phyloP scores from a whole-genome alignment of 805 yeast species.

The Metschnikowia similis region DNA sequence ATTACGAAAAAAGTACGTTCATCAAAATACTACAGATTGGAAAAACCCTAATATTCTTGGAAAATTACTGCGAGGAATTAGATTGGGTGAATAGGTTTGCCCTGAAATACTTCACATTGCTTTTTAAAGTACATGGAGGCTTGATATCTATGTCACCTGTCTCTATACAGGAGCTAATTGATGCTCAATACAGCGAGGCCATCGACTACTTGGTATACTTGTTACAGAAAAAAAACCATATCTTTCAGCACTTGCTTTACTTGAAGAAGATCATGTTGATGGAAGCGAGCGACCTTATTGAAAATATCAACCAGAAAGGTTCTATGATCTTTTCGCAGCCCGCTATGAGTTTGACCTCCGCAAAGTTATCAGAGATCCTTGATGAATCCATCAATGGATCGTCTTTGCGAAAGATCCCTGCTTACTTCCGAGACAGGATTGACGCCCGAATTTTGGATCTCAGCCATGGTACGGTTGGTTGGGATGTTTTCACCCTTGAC shows the following conservation, averaged over 20 bases:
- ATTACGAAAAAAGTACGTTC: slow-evolving; percentile 30
- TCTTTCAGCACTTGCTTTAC: slow-evolving; percentile 53
- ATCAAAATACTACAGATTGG: slow-evolving; percentile 63
- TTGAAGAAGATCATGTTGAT: slow-evolving; percentile 65
- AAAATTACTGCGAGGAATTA: slow-evolving; percentile 60
- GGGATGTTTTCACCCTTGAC: slow-evolving; percentile 91
- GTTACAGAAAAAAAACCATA: slow-evolving; percentile 44
- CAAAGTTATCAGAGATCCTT: slow-evolving; percentile 59
- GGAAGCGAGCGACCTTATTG: slow-evolving; percentile 80
- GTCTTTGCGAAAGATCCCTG: slow-evolving; percentile 38
- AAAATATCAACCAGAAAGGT: slow-evolving; percentile 56
- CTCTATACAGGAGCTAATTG: slow-evolving; percentile 30
- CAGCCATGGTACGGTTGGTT: slow-evolving; percentile 69
- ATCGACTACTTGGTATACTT: slow-evolving; percentile 47
- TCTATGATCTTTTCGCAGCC: slow-evolving; percentile 52
- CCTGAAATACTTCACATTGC: slow-evolving; percentile 26
- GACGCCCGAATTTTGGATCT: slow-evolving; percentile 82
- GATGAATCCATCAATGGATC: slow-evolving; percentile 60
- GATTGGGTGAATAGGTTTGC: slow-evolving; percentile 55
- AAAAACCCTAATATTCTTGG: slow-evolving; percentile 60
- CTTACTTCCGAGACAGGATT: slow-evolving; percentile 45
- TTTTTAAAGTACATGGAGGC: slow-evolving; percentile 30
- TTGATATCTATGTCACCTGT: slow-evolving; percentile 31
- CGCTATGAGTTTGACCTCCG: slow-evolving; percentile 58
- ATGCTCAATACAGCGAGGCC: slow-evolving; percentile 48